A percentile compares a stretch with the other conserved stretches of the same genome.
These are phyloP conservation scores for Botrytis tulipae DNA, from an alignment of 2,329 filamentous ascomycete species.

Conservation along the genomic window DNA sequence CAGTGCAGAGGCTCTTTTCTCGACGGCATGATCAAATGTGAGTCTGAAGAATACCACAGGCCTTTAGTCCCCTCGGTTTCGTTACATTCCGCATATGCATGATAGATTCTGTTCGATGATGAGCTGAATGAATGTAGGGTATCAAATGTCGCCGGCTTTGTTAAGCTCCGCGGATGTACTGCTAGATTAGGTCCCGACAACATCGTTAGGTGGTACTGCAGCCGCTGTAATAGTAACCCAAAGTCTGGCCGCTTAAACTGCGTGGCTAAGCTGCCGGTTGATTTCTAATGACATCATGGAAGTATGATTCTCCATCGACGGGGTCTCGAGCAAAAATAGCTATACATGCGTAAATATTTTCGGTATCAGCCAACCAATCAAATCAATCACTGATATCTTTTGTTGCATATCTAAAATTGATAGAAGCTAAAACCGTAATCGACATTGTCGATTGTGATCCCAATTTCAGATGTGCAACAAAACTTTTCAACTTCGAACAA, in stretches of 20 bases:
- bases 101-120: neutral
- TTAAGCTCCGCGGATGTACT: neutral
- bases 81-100: too few species aligned
- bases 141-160: neutral
- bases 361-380: neutral
- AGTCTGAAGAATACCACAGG: neutral
- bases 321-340: neutral
- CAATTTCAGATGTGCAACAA: neutral
- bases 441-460: neutral
- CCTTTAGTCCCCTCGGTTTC: neutral
- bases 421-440: neutral
- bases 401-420: neutral
- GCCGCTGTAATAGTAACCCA: neutral
- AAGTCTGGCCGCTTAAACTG: fast-evolving
- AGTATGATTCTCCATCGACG: neutral
- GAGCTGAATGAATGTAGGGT: neutral
- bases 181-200: neutral
- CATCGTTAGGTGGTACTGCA: neutral
- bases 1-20: neutral
- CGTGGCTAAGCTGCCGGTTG: neutral
- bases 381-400: neutral
- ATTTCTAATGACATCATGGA: neutral
- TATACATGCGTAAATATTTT: too few species aligned
- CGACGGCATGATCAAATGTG: neutral
- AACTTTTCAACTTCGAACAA: neutral